Base-by-base conservation (phyloP, 116 monocot genomes). In the Zostera marina region DNA sequence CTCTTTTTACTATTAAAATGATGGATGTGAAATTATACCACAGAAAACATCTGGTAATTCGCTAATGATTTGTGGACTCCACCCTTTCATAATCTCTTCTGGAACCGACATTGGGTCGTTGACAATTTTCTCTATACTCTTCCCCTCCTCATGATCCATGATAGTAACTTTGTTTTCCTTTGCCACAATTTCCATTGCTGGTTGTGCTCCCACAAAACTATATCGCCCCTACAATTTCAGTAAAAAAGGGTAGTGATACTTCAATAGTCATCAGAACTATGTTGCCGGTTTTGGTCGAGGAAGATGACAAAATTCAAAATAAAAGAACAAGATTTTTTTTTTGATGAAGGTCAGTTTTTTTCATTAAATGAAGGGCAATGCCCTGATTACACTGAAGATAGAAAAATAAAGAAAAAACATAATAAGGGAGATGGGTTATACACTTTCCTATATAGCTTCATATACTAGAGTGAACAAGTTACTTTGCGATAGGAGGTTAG, bases 111-210 rank as follows among this genome's bases (percentile, higher is more conserved):
- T 76, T 6, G 84, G 84, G 32, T 79, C 84, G n/a, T 79, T 79
- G 32, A 71, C 73, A 24, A 69, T 15, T 42, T 79, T 71, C 64
- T 79, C 76, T 16, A 53, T 76, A 39, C 46, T 66, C 42, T 20
- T 19, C 0, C 76, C 79, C 9, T 76, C 74, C 64, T 76, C 73
- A 60, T 84, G 84, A 63, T 84, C 80, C 77, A 77, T 68, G 22
- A 84, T 71, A 0, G 73, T 70, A 12, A 84, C 84, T 59, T 13
- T 60, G 59, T 84, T 62, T 68, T 84, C 80, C 72, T 74, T 74
- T 3, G 84, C 84, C 52, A 84, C 77, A 17, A 84, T 69, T 71
- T 84, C 84, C 77, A 84, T 80, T 12, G 69, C 77, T 6, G 80
- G 84, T 53, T 80, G 79, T 10, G 77, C 84, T 12, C 84, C 84